phyloP scores from a whole-genome alignment of 164 flowering plant genomes.

The Warburgia ugandensis region DNA sequence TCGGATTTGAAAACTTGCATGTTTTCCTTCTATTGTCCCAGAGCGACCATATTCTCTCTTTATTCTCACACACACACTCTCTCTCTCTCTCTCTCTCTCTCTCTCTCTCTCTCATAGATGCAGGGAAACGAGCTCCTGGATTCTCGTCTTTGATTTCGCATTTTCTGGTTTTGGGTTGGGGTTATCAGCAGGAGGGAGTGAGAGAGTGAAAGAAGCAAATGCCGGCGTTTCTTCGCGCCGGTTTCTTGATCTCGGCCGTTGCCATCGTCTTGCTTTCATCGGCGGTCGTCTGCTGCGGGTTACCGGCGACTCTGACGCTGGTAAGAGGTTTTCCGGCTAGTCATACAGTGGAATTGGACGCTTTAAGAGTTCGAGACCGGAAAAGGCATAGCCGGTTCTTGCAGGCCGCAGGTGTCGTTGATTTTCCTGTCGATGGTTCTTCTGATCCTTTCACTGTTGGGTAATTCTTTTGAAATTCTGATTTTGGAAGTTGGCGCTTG shows the following conservation, averaged over 20 bases:
- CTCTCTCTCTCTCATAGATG: too few relatives aligned
- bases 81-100: too few relatives aligned
- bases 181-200: too few relatives aligned
- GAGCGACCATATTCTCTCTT: too few relatives aligned
- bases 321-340: slow-evolving; percentile 58
- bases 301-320: slow-evolving; percentile 43
- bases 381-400: slow-evolving; percentile 61
- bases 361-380: slow-evolving; percentile 51
- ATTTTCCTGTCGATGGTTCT: slow-evolving; percentile 72
- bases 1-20: too few relatives aligned
- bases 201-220: slow-evolving; percentile 10
- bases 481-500: not conserved
- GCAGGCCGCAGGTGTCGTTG: slow-evolving; percentile 76
- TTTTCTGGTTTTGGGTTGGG: too few relatives aligned
- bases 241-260: slow-evolving; percentile 14
- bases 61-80: too few relatives aligned
- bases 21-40: too few relatives aligned
- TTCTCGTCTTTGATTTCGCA: too few relatives aligned
- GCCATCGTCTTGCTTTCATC: slow-evolving; percentile 11
- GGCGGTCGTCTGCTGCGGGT: slow-evolving; percentile 17
- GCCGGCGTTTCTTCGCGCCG: slow-evolving; percentile 25
- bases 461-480: not conserved
- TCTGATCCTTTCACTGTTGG: slow-evolving; percentile 63
- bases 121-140: too few relatives aligned
- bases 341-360: slow-evolving; percentile 29